Evolutionary conservation across 1,139 yeast species (phyloP).

Genomic region (Geotrichum restrictum): DNA sequence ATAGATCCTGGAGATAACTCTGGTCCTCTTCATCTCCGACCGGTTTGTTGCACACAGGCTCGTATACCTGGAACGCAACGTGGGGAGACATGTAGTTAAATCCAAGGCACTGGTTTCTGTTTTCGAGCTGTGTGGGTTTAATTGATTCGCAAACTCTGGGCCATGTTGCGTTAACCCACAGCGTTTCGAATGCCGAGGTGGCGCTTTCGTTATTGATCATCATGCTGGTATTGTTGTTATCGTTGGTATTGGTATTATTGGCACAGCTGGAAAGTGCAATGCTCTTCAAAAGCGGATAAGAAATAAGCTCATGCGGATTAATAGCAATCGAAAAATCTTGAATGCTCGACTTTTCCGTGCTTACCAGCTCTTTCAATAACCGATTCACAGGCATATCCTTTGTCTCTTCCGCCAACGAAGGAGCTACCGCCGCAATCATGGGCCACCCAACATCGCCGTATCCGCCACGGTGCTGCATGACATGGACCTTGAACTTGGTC

Average conservation of each 20-base stretch:
- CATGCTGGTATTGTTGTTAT: neutral
- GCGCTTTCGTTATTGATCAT: neutral
- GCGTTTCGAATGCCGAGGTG: neutral
- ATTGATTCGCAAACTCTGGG: neutral
- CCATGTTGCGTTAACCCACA: conserved; percentile 6
- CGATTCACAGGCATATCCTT: conserved; percentile 3
- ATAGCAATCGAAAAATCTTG: neutral
- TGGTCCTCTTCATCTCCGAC: conserved; percentile 1
- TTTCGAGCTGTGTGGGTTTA: neutral
- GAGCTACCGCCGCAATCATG: neutral
- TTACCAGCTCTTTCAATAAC: neutral
- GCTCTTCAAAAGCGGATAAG: conserved; percentile 6
- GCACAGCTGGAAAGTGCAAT: too few relatives aligned
- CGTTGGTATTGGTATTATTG: too few relatives aligned
- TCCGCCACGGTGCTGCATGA: conserved; percentile 1
- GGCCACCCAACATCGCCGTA: conserved; percentile 2
- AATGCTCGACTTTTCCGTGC: neutral
- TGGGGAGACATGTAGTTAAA: conserved; percentile 6
- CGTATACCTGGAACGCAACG: conserved; percentile 1
- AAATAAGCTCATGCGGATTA: conserved; percentile 6
- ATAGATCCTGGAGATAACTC: conserved; percentile 2
- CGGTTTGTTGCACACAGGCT: conserved; percentile 4
- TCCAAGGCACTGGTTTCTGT: neutral
- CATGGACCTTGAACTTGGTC: neutral
- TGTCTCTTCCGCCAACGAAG: neutral